Evolutionary conservation across 345 rosid species (phyloP), one percentile per base, ranked within the genome.

Genomic region (Syzygium jambos): DNA sequence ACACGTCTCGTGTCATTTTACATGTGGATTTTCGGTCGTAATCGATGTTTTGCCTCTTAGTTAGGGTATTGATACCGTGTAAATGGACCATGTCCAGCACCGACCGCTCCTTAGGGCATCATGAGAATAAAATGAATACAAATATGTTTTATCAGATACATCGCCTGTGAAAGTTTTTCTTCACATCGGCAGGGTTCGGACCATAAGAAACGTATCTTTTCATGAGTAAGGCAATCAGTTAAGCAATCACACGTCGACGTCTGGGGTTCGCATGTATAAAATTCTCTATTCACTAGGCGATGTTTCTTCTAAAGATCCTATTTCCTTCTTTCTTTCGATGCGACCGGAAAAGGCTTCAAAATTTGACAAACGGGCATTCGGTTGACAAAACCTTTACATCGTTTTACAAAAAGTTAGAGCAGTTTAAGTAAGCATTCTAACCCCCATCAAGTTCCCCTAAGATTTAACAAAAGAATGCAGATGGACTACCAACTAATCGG

Each of bases 11-110:
- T 23, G n/a, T 9, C 61, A 56, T 56, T 56, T 5, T 9, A 23
- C 23, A 1, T 23, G 6, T 56, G 61, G n/a, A 23, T 27, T 56
- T 56, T 9, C 13, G 23, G 0, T 56, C 0, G 13, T 23, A 56
- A 56, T 56, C 9, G 23, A 56, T 0, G 61, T 56, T 9, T 23
- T 56, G 61, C 61, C 10, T 22, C 12, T 56, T 56, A 38, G 4
- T 38, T 38, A 38, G 41, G 9, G 61, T 22, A 56, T 55, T 0
- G 27, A 55, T 56, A 8, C 22, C 61, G 0, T 56, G 0, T 56
- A 56, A 56, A 56, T 56, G 12, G 0, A 9, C 22, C 12, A 56
- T 56, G 1, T 56, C 61, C n/a, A 56, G 22, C 1, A 56, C 27
- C 1, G 0, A 38, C 41, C 41, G 22, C 61, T 22, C 61, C 15